Evolutionary conservation across 768 basidiomycete genomes (phyloP).

Genomic region (Asterophora parasitica): DNA sequence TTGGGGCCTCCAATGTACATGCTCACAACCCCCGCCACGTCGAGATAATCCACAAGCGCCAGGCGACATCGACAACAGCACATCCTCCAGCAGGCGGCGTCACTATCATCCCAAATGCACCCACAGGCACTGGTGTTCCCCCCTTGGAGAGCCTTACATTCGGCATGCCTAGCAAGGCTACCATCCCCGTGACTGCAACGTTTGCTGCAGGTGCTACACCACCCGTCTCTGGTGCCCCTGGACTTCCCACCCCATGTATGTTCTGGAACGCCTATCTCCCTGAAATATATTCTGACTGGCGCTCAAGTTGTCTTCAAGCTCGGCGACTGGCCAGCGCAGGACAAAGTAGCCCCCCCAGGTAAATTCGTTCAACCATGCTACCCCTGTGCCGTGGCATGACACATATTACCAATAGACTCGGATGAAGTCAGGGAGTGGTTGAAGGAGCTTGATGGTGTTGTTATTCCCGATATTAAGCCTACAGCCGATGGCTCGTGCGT

Average conservation of each 20-base stretch:
- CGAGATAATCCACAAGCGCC: constrained; percentile 34
- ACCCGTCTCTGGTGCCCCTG: constrained; percentile 60
- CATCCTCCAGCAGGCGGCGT: constrained; percentile 8
- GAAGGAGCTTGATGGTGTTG: constrained; percentile 64
- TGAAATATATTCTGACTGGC: not conserved
- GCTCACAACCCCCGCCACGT: constrained; percentile 16
- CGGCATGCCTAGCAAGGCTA: constrained; percentile 55
- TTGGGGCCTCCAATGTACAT: constrained; percentile 22
- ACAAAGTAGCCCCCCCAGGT: constrained; percentile 58
- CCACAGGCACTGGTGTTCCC: constrained; percentile 45
- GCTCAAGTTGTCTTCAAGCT: constrained; percentile 22
- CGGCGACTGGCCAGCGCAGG: constrained; percentile 58
- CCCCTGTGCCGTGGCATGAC: not conserved
- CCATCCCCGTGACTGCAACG: constrained; percentile 46
- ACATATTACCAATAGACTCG: constrained; percentile 33
- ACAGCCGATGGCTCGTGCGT: constrained; percentile 69
- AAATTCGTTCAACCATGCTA: not conserved
- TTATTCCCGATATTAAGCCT: constrained; percentile 62
- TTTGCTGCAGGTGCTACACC: constrained; percentile 57
- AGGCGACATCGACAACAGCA: constrained; percentile 19
- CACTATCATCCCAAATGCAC: constrained; percentile 42
- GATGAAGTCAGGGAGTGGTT: constrained; percentile 69
- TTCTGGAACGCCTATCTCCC: constrained; percentile 7
- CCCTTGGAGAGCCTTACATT: constrained; percentile 54
- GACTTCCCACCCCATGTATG: constrained; percentile 62